Evolutionary conservation across 495 filamentous ascomycete genomes (phyloP).

Genomic region (Zalerion maritima): DNA sequence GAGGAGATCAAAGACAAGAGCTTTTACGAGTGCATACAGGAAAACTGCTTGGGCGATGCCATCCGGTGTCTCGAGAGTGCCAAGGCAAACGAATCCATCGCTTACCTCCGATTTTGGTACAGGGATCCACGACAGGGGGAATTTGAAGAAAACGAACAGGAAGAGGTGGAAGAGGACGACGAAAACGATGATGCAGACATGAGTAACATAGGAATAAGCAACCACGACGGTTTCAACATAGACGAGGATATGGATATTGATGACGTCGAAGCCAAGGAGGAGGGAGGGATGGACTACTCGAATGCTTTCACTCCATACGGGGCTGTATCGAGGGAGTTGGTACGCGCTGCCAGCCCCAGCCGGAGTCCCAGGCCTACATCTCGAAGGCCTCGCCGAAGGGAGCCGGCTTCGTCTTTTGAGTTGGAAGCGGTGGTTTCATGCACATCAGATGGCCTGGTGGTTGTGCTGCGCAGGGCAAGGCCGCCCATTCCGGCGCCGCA

Average conservation of each 20-base stretch:
- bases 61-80: slow-evolving; percentile 68
- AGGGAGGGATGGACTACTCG: no score
- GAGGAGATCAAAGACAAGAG: slow-evolving; percentile 53
- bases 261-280: no score
- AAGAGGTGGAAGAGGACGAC: slow-evolving; percentile 20
- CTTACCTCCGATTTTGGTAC: slow-evolving; percentile 83
- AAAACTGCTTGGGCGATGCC: slow-evolving; percentile 60
- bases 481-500: slow-evolving; percentile 48
- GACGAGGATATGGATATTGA: slow-evolving; percentile 20
- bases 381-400: slow-evolving; percentile 7
- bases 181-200: slow-evolving; percentile 11
- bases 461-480: slow-evolving; percentile 62
- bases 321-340: no score
- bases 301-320: no score
- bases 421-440: slow-evolving; percentile 83
- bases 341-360: no score
- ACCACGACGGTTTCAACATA: slow-evolving; percentile 16
- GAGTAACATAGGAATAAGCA: slow-evolving; percentile 4
- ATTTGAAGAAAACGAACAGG: slow-evolving; percentile 14
- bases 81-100: slow-evolving; percentile 87
- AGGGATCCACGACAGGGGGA: slow-evolving; percentile 47
- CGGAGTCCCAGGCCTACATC: slow-evolving; percentile 7
- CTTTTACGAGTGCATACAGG: slow-evolving; percentile 70
- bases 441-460: slow-evolving; percentile 77
- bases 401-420: slow-evolving; percentile 35